phyloP scores from a whole-genome alignment of 306 rosid genomes.

The Dryas octopetala region DNA sequence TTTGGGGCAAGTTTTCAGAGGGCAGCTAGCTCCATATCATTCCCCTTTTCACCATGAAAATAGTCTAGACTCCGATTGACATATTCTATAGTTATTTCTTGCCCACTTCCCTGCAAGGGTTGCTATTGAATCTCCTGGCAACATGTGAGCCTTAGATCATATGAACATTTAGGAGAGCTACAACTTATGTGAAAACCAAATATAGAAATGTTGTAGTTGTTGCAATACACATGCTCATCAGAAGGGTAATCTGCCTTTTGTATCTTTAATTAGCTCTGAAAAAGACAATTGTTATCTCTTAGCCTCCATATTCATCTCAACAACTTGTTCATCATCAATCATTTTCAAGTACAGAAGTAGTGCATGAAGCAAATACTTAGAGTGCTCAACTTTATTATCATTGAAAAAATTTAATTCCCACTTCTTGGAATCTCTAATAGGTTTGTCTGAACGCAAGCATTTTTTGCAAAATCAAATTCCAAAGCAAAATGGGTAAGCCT shows the following conservation, averaged over 20 bases:
- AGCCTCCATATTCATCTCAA: too few species aligned
- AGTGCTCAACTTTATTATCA: conserved; percentile 25
- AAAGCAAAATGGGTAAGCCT: conserved; percentile 70
- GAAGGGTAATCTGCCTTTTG: conserved; percentile 11
- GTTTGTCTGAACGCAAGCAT: conserved; percentile 52
- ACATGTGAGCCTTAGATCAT: conserved; percentile 66
- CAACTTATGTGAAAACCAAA: conserved; percentile 81
- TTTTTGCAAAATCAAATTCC: conserved; percentile 81
- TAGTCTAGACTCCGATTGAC: conserved; percentile 36
- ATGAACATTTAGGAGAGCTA: conserved; percentile 40
- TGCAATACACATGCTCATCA: conserved; percentile 67
- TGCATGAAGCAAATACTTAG: conserved; percentile 44
- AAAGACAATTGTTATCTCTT: neutral
- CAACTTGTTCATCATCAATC: conserved; percentile 58
- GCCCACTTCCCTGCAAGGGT: conserved; percentile 46
- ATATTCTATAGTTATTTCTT: conserved; percentile 39
- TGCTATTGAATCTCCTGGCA: conserved; percentile 74
- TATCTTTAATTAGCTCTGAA: conserved; percentile 29
- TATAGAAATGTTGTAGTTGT: conserved; percentile 80
- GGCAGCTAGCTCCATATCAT: neutral
- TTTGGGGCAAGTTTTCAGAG: neutral
- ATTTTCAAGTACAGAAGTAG: conserved; percentile 64
- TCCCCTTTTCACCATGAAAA: conserved; percentile 28
- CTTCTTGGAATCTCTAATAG: neutral
- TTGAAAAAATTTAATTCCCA: too few species aligned